Evolutionary conservation across 2,329 filamentous ascomycete species (phyloP), one percentile per base, ranked within the genome.

Genomic region (Thermomyces lanuginosus): DNA sequence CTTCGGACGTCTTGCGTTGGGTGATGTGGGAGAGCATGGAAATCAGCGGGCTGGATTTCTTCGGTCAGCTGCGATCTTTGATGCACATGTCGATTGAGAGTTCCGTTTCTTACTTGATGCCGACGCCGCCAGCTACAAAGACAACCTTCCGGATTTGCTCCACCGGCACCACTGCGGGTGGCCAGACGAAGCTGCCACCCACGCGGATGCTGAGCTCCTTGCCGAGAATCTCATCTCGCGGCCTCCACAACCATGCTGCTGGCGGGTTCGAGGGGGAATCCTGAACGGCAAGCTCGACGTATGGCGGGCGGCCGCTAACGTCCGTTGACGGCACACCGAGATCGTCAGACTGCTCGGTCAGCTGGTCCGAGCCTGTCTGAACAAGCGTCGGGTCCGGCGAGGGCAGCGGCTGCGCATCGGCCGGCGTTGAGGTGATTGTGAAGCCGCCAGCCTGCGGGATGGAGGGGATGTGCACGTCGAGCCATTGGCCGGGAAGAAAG

Each of bases 401-500:
- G 7, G 44, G 43, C n/a, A 49, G 39, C 7, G 38, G 24, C 46
- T 49, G 34, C 3, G 69, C 64, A 29, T 62, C 55, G 21, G 63
- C 64, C 0, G 81, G 81, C 0, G 76, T 58, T 1, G 79, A 89
- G 5, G 81, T 86, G 36, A 92, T 77, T 21, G 82, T 92, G 59
- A 92, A 92, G 31, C 83, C 83, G 17, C 83, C 83, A 3, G 80
- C 73, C 46, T 76, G 72, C 22, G 64, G 42, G 22, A 80, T 55
- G 19, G 58, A 60, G 1, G 83, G 81, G 28, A 82, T 66, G 47
- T 77, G 75, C 5, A 82, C 73, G 48, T 92, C 83, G 30, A 92
- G 64, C 80, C 82, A 92, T 60, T 92, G 83, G 28, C 83, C 83
- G 4, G 83, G 71, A 4, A 72, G 62, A 53, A 89, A 91, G 64